Evolutionary conservation across 108 stramenopile genomes (phyloP).

Genomic region (Nitzschia sp.): DNA sequence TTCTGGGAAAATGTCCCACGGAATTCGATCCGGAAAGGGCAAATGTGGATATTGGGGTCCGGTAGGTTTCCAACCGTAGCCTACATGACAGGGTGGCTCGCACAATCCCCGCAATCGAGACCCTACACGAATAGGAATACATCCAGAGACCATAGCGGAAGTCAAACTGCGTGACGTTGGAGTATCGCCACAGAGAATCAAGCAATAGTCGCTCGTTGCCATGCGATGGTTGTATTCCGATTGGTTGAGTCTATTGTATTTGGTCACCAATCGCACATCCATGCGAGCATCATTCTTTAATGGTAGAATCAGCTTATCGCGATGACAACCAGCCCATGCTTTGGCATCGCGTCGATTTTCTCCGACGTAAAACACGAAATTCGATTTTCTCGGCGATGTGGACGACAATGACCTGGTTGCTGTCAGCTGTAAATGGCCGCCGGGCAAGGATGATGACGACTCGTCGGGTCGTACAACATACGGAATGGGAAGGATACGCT

Average conservation of each 20-base stretch:
- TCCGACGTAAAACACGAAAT: constrained; percentile 45
- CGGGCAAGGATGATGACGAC: too few relatives aligned
- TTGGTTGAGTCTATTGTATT: constrained; percentile 22
- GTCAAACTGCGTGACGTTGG: constrained; percentile 40
- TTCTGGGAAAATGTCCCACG: constrained; percentile 43
- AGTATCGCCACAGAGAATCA: constrained; percentile 56
- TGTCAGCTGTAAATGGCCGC: not conserved
- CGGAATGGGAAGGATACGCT: constrained; percentile 41
- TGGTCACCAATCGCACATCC: constrained; percentile 30
- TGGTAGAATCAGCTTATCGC: constrained; percentile 10
- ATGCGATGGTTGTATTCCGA: constrained; percentile 37
- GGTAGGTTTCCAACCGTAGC: constrained; percentile 39
- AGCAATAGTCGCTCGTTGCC: constrained; percentile 39
- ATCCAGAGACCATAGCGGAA: constrained; percentile 42
- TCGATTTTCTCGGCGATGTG: not conserved
- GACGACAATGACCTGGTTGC: not conserved
- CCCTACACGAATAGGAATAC: constrained; percentile 47
- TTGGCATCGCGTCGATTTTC: constrained; percentile 32
- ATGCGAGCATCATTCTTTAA: constrained; percentile 8
- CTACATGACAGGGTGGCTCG: constrained; percentile 40
- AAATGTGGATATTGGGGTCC: constrained; percentile 41
- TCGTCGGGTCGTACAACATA: constrained; percentile 35
- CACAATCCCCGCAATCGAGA: constrained; percentile 48
- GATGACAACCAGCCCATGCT: constrained; percentile 42
- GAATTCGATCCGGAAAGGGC: constrained; percentile 30